Base-by-base conservation (phyloP, 331 rosid genomes). In the Cydonia oblonga region DNA sequence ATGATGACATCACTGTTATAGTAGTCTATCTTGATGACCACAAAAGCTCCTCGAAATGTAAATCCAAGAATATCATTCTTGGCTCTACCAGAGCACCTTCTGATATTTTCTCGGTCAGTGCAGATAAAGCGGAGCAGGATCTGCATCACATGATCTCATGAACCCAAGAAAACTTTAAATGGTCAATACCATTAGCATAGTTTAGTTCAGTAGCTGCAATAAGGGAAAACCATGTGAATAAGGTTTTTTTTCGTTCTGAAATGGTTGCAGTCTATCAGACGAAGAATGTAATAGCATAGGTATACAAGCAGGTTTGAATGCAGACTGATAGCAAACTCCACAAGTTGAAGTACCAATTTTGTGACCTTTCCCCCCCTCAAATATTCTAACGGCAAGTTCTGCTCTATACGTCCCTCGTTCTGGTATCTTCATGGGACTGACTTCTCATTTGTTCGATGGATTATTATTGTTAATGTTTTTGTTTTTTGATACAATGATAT, bases 1-100 rank as follows among this genome's bases (percentile, higher is more conserved):
- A 93, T 51, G 98, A 93, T 56, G 98, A 93, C 68, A 91, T 93
- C 63, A 90, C 97, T 16, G 98, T 91, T 25, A 51, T 93, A 32
- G 98, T 93, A 35, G 80, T 93, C 40, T 91, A 86, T 70, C 97
- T 93, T 52, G 96, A 91, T 79, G 92, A 89, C 63, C 89, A 76
- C 30, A 79, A 71, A 35, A 68, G 80, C 60, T 78, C 90, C 67
- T 66, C 93, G n/a, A 79, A 29, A 32, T 61, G 61, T 23, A 82
- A 84, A 78, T 63, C 75, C 25, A 84, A 84, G 76, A 85, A 78
- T 68, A 75, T 54, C 22, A 25, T 76, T 26, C 70, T 81, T 18
- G 82, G 90, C 74, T 83, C 72, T 78, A 89, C 92, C 57, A 86
- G 75, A 75, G 90, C 96, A 3, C 98, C 98, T 15, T 87, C 85